phyloP scores from a whole-genome alignment of 176 grass and related monocot genomes.

The Ampelocalamus luodianensis region DNA sequence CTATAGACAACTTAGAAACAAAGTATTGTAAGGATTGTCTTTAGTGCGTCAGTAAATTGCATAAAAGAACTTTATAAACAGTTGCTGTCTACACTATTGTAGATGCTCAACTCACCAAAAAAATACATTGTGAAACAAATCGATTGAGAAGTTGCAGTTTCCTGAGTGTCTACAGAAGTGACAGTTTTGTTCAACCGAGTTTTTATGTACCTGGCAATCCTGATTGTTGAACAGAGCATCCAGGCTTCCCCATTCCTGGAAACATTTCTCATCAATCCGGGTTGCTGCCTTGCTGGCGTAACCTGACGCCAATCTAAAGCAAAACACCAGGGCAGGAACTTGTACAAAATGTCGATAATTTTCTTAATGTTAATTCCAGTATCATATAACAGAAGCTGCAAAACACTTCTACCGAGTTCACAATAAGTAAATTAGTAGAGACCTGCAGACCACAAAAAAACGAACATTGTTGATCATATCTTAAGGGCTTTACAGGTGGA shows the following conservation, averaged over 20 bases:
- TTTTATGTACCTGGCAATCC: not conserved
- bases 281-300: too few species aligned
- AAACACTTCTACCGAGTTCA: not conserved
- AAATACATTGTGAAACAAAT: not conserved
- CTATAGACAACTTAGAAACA: too few species aligned
- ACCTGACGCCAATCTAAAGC: not conserved
- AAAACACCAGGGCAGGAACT: not conserved
- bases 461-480: constrained; percentile 10
- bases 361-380: not conserved
- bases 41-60: too few species aligned
- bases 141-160: not conserved
- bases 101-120: not conserved
- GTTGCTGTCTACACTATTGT: too few species aligned
- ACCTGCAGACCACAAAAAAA: not conserved
- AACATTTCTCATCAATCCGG: not conserved
- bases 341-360: not conserved
- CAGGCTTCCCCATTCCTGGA: not conserved
- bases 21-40: too few species aligned
- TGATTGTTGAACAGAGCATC: not conserved
- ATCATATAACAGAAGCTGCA: constrained; percentile 5
- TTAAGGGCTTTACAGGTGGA: constrained; percentile 36
- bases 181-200: not conserved
- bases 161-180: not conserved
- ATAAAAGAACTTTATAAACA: too few species aligned
- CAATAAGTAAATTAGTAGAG: not conserved